phyloP scores from a whole-genome alignment of 768 basidiomycete species.

The Termitomyces eurrhizus region DNA sequence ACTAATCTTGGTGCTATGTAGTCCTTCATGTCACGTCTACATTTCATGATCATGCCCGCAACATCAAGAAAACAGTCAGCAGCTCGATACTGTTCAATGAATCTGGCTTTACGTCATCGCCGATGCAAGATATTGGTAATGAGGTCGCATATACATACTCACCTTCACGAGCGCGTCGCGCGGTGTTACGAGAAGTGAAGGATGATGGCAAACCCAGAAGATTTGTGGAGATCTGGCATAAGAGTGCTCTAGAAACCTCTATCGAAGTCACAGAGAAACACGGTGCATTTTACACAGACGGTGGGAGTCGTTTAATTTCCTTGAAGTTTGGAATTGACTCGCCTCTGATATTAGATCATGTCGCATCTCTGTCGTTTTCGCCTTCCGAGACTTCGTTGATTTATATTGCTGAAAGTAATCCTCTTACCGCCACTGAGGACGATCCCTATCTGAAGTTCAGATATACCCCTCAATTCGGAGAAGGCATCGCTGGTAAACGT shows the following conservation, averaged over 20 bases:
- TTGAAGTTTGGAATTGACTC: neutral
- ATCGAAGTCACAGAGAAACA: slow-evolving; percentile 57
- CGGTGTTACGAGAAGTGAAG: slow-evolving; percentile 39
- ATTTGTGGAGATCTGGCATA: slow-evolving; percentile 58
- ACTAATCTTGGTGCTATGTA: slow-evolving; percentile 13
- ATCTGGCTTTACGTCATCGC: slow-evolving; percentile 16
- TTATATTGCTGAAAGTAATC: slow-evolving; percentile 58
- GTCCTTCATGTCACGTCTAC: slow-evolving; percentile 44
- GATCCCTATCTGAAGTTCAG: slow-evolving; percentile 44
- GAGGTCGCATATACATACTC: slow-evolving; percentile 40
- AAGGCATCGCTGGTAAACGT: slow-evolving; percentile 50
- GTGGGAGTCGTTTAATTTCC: slow-evolving; percentile 26
- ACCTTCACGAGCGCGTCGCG: slow-evolving; percentile 35
- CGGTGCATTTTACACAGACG: slow-evolving; percentile 59
- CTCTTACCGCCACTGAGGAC: slow-evolving; percentile 19
- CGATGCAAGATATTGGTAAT: slow-evolving; percentile 34
- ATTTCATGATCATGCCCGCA: slow-evolving; percentile 46
- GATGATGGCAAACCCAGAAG: slow-evolving; percentile 42
- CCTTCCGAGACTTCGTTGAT: slow-evolving; percentile 47
- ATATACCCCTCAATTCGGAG: slow-evolving; percentile 61
- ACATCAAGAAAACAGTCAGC: slow-evolving; percentile 40
- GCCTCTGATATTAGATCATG: slow-evolving; percentile 34
- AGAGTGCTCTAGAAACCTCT: slow-evolving; percentile 37
- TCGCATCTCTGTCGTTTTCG: slow-evolving; percentile 51
- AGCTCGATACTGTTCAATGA: slow-evolving; percentile 33